These are phyloP conservation scores for Gaeumannomyces tritici DNA, from an alignment of 2,329 filamentous ascomycete genomes.

Conservation along the genomic window DNA sequence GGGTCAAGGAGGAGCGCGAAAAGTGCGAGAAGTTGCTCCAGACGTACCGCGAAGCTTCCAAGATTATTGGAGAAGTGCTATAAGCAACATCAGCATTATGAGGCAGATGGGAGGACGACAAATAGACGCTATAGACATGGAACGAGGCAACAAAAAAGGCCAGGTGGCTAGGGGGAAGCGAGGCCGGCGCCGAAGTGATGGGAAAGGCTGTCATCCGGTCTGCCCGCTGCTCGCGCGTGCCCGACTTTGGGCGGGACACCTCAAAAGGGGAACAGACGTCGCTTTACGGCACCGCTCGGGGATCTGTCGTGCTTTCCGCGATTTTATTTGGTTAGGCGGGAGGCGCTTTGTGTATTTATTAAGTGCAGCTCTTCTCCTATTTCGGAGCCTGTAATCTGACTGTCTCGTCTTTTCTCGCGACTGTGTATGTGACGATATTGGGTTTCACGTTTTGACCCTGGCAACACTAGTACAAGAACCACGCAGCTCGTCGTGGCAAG, in stretches of 20 bases:
- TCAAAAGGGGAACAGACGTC: background rate
- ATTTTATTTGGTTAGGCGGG: background rate
- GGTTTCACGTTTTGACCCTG: too few relatives aligned
- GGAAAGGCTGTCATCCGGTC: background rate
- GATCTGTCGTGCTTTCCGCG: background rate
- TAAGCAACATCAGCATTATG: conserved; percentile 24
- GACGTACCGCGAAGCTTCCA: conserved; percentile 95
- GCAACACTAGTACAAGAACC: too few relatives aligned
- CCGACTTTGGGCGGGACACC: background rate
- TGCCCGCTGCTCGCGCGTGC: background rate
- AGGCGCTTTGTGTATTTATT: background rate
- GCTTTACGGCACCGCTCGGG: background rate
- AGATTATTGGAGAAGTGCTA: conserved; percentile 95
- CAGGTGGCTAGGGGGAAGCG: background rate
- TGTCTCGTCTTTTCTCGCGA: background rate
- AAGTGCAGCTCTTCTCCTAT: background rate
- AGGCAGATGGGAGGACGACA: background rate
- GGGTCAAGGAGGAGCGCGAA: conserved; percentile 69
- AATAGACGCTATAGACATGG: background rate
- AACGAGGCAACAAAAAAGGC: background rate
- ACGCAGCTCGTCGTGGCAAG: too few relatives aligned
- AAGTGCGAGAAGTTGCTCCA: conserved; percentile 95
- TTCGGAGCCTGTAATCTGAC: background rate
- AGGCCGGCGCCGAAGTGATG: background rate
- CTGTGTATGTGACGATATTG: too few relatives aligned